Percentiles rank a stretch among this genome's conserved stretches.
These are phyloP conservation scores for Diaporthe citrichinensis DNA, from an alignment of 2,329 filamentous ascomycete species.

Conservation along the genomic window DNA sequence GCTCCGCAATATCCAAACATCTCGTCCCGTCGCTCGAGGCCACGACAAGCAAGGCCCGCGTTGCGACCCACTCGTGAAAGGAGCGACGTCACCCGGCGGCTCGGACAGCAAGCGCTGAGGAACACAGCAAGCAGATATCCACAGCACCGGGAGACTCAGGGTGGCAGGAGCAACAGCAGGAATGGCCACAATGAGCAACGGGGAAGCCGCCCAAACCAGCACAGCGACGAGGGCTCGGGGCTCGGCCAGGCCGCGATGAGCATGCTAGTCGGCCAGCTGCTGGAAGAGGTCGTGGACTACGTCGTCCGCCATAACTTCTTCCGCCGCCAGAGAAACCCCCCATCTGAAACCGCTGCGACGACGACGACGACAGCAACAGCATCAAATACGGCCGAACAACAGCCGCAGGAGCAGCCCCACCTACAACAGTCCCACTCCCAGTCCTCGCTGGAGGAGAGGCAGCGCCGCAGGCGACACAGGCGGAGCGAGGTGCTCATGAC, in stretches of 20 bases:
- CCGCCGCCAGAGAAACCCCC: not conserved
- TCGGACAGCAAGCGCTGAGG: slow-evolving; percentile 17
- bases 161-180: not conserved
- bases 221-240: slow-evolving; percentile 2
- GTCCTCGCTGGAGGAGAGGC: slow-evolving; percentile 26
- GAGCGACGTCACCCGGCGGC: slow-evolving; percentile 22
- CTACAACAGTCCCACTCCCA: slow-evolving; percentile 6
- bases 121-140: slow-evolving; percentile 13
- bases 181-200: not conserved
- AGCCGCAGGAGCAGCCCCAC: slow-evolving; percentile 5
- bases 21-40: slow-evolving; percentile 11
- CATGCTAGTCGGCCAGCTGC: slow-evolving; percentile 15
- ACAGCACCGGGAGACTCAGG: not conserved
- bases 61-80: slow-evolving; percentile 18
- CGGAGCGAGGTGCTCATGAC: slow-evolving; percentile 21
- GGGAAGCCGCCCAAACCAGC: not conserved
- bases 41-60: slow-evolving; percentile 7
- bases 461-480: slow-evolving; percentile 11
- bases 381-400: not conserved
- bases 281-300: slow-evolving; percentile 28
- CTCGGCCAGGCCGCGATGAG: slow-evolving; percentile 15
- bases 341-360: not conserved
- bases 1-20: slow-evolving; percentile 11
- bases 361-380: not conserved
- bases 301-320: slow-evolving; percentile 34